Evolutionary conservation across 805 yeast genomes (phyloP), one percentile per base, ranked within the genome.

Genomic region (Candida multigemmis): DNA sequence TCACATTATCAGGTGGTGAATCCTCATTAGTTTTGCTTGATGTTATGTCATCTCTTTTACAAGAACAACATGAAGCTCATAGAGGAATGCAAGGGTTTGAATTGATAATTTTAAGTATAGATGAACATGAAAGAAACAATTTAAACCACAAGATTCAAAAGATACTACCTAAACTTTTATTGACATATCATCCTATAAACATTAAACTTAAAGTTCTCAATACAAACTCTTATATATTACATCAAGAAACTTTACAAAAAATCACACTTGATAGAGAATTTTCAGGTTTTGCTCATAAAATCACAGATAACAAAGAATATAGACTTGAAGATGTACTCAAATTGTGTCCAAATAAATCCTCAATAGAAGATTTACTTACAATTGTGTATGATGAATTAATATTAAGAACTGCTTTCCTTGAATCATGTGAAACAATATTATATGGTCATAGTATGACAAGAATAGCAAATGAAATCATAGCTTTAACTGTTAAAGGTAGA

Each of bases 401-500:
- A 2, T 38, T 62, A 17, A 46, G 56, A 16, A 48, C 65, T 8
- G 83, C 86, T 0, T 38, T 40, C 5, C 48, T 53, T 8, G 50
- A 58, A 10, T 42, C 50, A 0, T 68, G 75, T 39, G 57, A 65
- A n/a, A 65, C 81, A n/a, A 55, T 84, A 3, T 26, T 85, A 6
- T 72, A 74, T 57, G 84, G 89, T 2, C 82, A 77, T 43, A 74
- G 81, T 15, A 82, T 84, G 93, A 81, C 94, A 1, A 65, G 76
- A 22, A 47, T 87, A 14, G 94, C 96, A 1, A 84, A 79, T 41
- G 75, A 76, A 34, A 74, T 82, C n/a, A 60, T 89, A 18, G 65
- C 93, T 0, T 52, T 82, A 29, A 78, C 94, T 0, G 86, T 85
- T 4, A 82, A 77, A 41, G 97, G 97, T 8, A 67, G 95, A 35